Evolutionary conservation across 805 yeast species (phyloP), one percentile per base, ranked within the genome.

Genomic region (Scheffersomyces amazonensis): DNA sequence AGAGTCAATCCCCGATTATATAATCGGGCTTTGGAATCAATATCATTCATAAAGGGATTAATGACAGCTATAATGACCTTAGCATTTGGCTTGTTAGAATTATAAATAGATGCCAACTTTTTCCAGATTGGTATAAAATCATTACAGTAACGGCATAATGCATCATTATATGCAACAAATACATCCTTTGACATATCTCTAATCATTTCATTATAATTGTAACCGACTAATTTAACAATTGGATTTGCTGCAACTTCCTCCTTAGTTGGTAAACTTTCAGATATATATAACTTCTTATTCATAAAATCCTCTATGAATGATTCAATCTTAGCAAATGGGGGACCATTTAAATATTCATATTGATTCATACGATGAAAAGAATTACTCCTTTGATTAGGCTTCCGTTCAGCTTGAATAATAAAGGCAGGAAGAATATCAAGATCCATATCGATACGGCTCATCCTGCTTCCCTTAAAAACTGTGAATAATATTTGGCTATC

Each of bases 111-210:
- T 36, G 91, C 97, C 48, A 93, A 77, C 58, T 90, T 93, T 60
- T 87, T 95, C 73, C 81, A 91, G 41, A 72, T 74, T 57, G 96
- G 96, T 36, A 91, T 91, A 61, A 89, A 75, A 66, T 78, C 86
- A 75, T 87, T 88, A 74, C 96, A 88, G 74, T 89, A 96, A 34
- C 96, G 93, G 73, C 96, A 89, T 96, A 96, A 90, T 68, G 95
- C 93, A 34, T 98, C 97, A 58, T 87, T 90, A 69, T 90, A 91
- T 71, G 87, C 86, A 40, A 91, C 96, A 40, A 90, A 66, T 24
- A 86, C 82, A 58, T 85, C 91, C 68, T 80, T 83, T 32, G 60
- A 41, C 48, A 55, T 36, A 52, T 81, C 81, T 21, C 63, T 64
- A 37, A 87, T 75, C 42, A 87, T 66, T 23, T 74, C 78, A 35